Conservation (phyloP, 108 stramenopile species). For the Halocafeteria seosinensis region DNA sequence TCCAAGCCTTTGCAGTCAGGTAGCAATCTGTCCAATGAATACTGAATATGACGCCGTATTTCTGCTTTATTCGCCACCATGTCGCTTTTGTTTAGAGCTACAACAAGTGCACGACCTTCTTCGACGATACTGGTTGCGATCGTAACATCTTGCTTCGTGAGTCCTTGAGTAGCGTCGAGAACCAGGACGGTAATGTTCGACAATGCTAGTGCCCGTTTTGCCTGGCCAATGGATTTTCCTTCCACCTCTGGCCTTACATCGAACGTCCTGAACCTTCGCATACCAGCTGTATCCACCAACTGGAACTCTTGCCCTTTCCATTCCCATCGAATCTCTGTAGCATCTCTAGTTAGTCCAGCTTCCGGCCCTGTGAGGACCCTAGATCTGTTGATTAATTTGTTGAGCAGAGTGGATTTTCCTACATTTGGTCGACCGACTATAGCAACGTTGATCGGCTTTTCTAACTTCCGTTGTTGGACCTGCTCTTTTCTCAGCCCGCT, state of each 20-base stretch:
- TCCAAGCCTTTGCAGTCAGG: background rate
- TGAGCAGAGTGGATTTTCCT: slow-evolving; percentile 78
- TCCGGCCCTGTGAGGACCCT: slow-evolving; percentile 61
- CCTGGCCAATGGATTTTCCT: background rate
- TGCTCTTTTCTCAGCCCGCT: background rate
- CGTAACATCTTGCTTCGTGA: slow-evolving; percentile 55
- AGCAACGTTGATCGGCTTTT: slow-evolving; percentile 55
- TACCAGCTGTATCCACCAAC: slow-evolving; percentile 93
- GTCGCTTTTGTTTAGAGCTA: slow-evolving; percentile 95
- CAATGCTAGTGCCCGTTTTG: slow-evolving; percentile 1
- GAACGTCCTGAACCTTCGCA: slow-evolving; percentile 35
- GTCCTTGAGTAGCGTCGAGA: slow-evolving; percentile 79
- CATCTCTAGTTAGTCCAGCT: slow-evolving; percentile 90
- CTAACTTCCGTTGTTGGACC: background rate
- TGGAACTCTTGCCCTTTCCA: slow-evolving; percentile 56
- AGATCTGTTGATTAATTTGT: slow-evolving; percentile 62
- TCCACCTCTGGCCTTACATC: background rate
- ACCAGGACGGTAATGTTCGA: slow-evolving; percentile 51
- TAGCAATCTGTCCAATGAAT: background rate
- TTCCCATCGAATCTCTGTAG: slow-evolving; percentile 84
- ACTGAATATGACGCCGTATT: background rate
- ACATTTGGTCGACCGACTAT: slow-evolving; percentile 93
- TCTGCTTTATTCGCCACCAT: slow-evolving; percentile 73
- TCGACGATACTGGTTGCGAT: slow-evolving; percentile 61
- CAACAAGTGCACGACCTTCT: slow-evolving; percentile 84